Percentiles rank a stretch among this genome's conserved stretches.
These are phyloP conservation scores for Wickerhamomyces sp. DNA, from an alignment of 1,139 yeast species.

Conservation along the genomic window DNA sequence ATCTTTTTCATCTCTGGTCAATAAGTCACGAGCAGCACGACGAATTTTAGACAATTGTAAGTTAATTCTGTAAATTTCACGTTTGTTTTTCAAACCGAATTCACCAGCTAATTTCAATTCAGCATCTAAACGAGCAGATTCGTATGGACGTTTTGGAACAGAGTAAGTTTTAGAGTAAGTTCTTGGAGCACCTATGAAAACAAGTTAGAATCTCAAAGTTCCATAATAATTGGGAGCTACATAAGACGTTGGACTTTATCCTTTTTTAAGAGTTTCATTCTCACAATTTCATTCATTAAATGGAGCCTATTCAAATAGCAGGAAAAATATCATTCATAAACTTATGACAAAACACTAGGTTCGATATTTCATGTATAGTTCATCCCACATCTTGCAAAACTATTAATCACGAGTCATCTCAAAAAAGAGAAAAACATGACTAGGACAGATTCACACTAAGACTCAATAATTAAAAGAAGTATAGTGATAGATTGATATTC, in stretches of 20 bases:
- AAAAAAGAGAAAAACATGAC: too few relatives aligned
- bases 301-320: constrained; percentile 1
- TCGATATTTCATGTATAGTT: background rate
- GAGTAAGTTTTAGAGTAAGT: constrained; percentile 99
- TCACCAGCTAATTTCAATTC: constrained; percentile 99
- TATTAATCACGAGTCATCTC: too few relatives aligned
- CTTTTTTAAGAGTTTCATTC: background rate
- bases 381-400: too few relatives aligned
- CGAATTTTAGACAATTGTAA: constrained; percentile 99
- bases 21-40: constrained; percentile 99
- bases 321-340: background rate
- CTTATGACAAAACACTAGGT: background rate
- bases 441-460: too few relatives aligned
- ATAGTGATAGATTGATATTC: too few relatives aligned
- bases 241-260: constrained; percentile 2
- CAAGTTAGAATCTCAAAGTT: constrained; percentile 12
- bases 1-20: constrained; percentile 99
- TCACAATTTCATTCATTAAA: constrained; percentile 2
- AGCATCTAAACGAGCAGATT: constrained; percentile 98
- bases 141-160: constrained; percentile 99
- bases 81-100: constrained; percentile 99
- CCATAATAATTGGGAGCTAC: constrained; percentile 5
- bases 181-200: constrained; percentile 82
- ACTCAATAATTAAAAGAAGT: background rate
- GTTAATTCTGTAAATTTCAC: constrained; percentile 98